Base-by-base conservation (phyloP, 345 rosid genomes). In the Eucalyptus sp. region DNA sequence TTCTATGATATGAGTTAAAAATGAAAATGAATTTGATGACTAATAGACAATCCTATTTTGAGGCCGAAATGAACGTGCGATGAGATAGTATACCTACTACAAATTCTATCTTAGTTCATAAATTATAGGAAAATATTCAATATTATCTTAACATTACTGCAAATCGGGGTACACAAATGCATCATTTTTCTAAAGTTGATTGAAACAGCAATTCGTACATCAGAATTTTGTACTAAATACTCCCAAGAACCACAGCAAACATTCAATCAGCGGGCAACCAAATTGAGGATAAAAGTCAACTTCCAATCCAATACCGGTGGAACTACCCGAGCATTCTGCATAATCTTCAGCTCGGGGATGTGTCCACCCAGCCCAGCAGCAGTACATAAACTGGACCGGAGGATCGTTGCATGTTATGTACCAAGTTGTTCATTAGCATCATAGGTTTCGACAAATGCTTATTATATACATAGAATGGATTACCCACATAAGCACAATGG, bases 121-220 rank as follows among this genome's bases (percentile, higher is more conserved):
- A 50, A 50, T 11, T 50, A 50, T 50, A 50, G 2, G 15, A 50
- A 50, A 50, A 50, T 50, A 50, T 50, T 50, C 17, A 50, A 50
- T 14, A 50, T 50, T 50, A 15, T 13, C 41, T 37, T 37, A 37
- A 1, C 48, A 37, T 37, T 1, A 37, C 48, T 44, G 46, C 83
- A 10, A 37, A 76, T 6, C 1, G 27, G 5, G 1, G 27, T 20
- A 37, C 7, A 37, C 81, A 37, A 10, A 76, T 18, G 48, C 48
- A 0, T 1, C 48, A 5, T 13, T 7, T 4, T n/a, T n/a, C 4
- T 7, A 2, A 10, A 76, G 48, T 37, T 20, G 83, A 76, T 76
- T 37, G 83, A 71, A 71, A 18, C 15, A 37, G 24, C 10, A 37
- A 33, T 68, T 33, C 9, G 44, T 16, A 4, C 80, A 17, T 68